Conservation (phyloP, 331 rosid genomes). For the Malus hybrid region DNA sequence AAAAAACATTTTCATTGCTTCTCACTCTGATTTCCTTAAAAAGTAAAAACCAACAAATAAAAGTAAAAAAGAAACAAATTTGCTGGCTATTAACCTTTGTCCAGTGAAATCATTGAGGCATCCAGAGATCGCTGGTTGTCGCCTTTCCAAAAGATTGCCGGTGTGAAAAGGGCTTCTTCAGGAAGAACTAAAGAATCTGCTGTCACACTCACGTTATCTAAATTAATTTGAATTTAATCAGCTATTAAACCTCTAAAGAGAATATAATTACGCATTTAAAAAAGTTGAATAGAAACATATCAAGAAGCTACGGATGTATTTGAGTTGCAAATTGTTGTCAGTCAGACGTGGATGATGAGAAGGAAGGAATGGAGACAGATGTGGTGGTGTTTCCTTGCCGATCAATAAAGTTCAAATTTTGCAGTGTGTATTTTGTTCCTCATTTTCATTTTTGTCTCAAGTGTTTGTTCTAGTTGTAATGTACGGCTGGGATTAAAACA, state of each 20-base stretch:
- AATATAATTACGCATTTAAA: background rate
- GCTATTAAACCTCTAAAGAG: background rate
- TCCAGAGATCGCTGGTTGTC: constrained; percentile 11
- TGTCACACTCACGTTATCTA: background rate
- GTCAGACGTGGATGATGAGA: background rate
- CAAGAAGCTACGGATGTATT: background rate
- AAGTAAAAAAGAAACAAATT: background rate
- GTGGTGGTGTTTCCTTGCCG: background rate
- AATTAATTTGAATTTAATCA: background rate
- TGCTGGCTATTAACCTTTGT: background rate
- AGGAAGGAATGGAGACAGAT: background rate
- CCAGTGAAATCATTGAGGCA: constrained; percentile 15
- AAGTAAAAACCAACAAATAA: background rate
- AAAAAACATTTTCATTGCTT: fast-evolving
- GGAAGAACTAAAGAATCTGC: background rate
- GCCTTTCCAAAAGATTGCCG: constrained; percentile 2
- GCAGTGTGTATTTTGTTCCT: too few relatives aligned
- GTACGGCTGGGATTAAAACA: too few relatives aligned
- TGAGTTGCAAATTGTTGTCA: background rate
- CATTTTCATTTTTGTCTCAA: too few relatives aligned
- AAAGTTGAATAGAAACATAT: background rate
- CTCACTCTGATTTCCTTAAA: background rate
- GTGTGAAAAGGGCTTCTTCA: background rate
- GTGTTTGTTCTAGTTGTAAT: too few relatives aligned
- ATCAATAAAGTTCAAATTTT: too few relatives aligned